Base-by-base conservation (phyloP, 371 early-diverging fungal genomes). In the Mucor saturninus region DNA sequence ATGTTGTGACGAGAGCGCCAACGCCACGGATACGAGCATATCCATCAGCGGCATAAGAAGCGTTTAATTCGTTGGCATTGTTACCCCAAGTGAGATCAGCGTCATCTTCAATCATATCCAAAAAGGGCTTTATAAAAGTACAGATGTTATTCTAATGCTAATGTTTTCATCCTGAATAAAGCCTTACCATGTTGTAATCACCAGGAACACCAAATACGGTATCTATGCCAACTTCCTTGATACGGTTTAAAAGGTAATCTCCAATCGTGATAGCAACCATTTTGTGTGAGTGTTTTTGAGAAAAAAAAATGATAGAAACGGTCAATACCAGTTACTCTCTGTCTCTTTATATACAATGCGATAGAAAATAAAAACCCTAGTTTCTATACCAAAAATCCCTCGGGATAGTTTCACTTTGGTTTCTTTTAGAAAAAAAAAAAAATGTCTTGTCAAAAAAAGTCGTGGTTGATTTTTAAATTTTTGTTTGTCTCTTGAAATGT, bases 31-130 rank as follows among this genome's bases (percentile, higher is more conserved):
- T 50, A 58, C 74, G 74, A 48, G 85, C 81, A 66, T 85, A 85
- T n/a, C 83, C 83, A 62, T 84, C 85, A 9, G 83, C 83, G 10
- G 85, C 78, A 63, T 81, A 81, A 9, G 79, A 67, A 8, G 77
- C 74, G 29, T 84, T 82, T 42, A 82, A 58, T 59, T 81, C 81
- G 37, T 81, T 81, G 3, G 73, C 72, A 50, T 72, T 67, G 49
- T 74, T 70, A 45, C 74, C 74, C 81, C 79, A 79, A 21, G 55
- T 50, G 9, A 81, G 43, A 1, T 72, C 67, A 5, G 56, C 53
- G 32, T 77, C 73, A 55, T 79, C 85, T 70, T 68, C 70, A 54
- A 73, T 64, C 31, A 73, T 37, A 49, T 71, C 75, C 59, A 74
- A 68, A 14, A 71, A 71, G 29, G 59, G 59, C 59, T 59, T 26